phyloP scores from a whole-genome alignment of 108 stramenopile genomes.

The Cyclotella cryptica region DNA sequence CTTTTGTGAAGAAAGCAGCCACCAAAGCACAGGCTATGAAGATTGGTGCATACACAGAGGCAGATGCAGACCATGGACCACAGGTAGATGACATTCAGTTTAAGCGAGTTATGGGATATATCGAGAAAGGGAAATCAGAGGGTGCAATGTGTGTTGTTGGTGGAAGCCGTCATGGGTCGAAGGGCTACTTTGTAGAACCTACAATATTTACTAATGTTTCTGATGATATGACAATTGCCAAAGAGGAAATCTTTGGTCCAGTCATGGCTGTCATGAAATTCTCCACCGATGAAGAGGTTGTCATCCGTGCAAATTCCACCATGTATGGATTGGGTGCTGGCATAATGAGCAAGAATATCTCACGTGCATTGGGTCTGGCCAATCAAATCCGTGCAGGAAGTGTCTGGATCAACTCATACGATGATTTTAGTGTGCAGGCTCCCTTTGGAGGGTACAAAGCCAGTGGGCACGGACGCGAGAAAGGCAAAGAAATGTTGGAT shows the following conservation, averaged over 20 bases:
- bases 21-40: conserved; percentile 6
- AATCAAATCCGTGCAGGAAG: conserved; percentile 60
- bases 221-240: conserved; percentile 52
- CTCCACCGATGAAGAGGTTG: conserved; percentile 67
- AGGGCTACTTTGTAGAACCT: conserved; percentile 49
- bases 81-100: conserved; percentile 41
- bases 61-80: conserved; percentile 43
- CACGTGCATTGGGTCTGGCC: conserved; percentile 48
- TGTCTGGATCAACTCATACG: conserved; percentile 68
- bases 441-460: conserved; percentile 39
- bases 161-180: conserved; percentile 4
- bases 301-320: conserved; percentile 65
- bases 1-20: conserved; percentile 39
- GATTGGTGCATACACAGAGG: conserved; percentile 28
- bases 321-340: conserved; percentile 77
- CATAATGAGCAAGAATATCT: conserved; percentile 37
- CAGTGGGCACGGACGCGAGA: conserved; percentile 57
- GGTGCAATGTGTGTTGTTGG: conserved; percentile 45
- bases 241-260: conserved; percentile 78
- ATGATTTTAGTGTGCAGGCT: conserved; percentile 56
- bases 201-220: conserved; percentile 49
- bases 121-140: conserved; percentile 33
- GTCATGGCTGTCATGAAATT: conserved; percentile 68
- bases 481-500: conserved; percentile 53
- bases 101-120: conserved; percentile 38